Evolutionary conservation across 768 basidiomycete species (phyloP), one percentile per base, ranked within the genome.

Genomic region (Termitomyces sp.): DNA sequence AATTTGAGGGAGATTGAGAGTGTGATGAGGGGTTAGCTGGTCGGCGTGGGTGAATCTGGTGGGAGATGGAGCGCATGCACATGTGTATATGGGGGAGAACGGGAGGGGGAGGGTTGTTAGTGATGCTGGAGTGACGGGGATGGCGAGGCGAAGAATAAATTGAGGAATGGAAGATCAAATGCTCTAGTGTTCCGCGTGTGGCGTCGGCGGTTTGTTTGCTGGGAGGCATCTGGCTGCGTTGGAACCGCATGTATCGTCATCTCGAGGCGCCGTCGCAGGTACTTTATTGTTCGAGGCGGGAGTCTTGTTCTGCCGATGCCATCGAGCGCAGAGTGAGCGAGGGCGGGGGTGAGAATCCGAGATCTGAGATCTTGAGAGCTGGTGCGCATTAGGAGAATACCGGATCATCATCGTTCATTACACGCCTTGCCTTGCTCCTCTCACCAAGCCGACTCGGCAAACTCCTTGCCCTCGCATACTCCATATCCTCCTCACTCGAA

Each of bases 231-330:
- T 59, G 25, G 47, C 5, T 11, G 48, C 9, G 12, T 31, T 51
- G 48, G 56, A n/a, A 34, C 56, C 45, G n/a, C 15, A 31, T 17
- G 8, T 6, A 17, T 9, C 29, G 7, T 36, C 55, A 29, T 20
- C 51, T 38, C 38, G 38, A n/a, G n/a, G n/a, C n/a, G n/a, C n/a
- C n/a, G n/a, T n/a, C n/a, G n/a, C n/a, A n/a, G n/a, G n/a, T n/a
- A n/a, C n/a, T n/a, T n/a, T 69, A 74, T 57, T 56, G 62, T 60
- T n/a, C 48, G 45, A 10, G 52, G 31, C 1, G 7, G 36, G 47
- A 45, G 56, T n/a, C 2, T 49, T 15, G 43, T 38, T 48, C 31
- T 3, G 31, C 84, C 84, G 6, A 60, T 69, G 53, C 69, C 68
- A 0, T n/a, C 62, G 36, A 29, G 47, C n/a, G 36, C 42, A n/a